Evolutionary conservation across 371 early-diverging fungal genomes (phyloP).

Genomic region (Amoeboaphelidium protococcarum): DNA sequence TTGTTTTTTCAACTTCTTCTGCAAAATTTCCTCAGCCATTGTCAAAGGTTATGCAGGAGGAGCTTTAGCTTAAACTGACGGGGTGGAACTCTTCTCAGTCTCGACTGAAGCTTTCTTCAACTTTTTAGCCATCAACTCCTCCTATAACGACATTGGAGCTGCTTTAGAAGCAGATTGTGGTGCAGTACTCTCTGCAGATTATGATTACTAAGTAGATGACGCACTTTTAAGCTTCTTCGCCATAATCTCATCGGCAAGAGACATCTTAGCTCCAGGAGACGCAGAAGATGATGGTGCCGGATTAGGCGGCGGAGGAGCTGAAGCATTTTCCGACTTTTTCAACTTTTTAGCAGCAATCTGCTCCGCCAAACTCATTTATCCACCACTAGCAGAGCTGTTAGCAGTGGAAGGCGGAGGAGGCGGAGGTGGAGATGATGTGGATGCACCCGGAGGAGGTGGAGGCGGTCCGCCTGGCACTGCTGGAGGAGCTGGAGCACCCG

Average conservation of each 20-base stretch:
- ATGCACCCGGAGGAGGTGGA: not conserved
- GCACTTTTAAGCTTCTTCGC: no score
- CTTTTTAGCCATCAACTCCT: no score
- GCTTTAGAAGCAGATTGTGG: not conserved
- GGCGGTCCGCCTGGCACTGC: not conserved
- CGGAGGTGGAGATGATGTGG: not conserved
- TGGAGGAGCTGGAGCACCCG: not conserved
- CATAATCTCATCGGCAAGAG: no score
- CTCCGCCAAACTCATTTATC: not conserved
- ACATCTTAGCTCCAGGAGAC: no score
- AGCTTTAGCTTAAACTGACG: no score
- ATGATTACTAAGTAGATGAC: no score
- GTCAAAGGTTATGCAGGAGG: no score
- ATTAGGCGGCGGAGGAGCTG: not conserved
- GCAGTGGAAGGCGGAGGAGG: not conserved
- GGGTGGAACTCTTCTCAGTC: no score
- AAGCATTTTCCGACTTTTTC: not conserved
- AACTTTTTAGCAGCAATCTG: not conserved
- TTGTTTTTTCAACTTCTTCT: not conserved
- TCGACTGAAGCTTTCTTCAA: no score
- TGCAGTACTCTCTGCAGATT: no score
- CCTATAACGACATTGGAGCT: not conserved
- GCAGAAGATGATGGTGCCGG: no score
- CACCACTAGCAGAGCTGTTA: not conserved
- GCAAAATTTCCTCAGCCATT: not conserved